Conservation (phyloP, 225 moss, liverwort and hornwort species). For the Rhytidiadelphus loreus region DNA sequence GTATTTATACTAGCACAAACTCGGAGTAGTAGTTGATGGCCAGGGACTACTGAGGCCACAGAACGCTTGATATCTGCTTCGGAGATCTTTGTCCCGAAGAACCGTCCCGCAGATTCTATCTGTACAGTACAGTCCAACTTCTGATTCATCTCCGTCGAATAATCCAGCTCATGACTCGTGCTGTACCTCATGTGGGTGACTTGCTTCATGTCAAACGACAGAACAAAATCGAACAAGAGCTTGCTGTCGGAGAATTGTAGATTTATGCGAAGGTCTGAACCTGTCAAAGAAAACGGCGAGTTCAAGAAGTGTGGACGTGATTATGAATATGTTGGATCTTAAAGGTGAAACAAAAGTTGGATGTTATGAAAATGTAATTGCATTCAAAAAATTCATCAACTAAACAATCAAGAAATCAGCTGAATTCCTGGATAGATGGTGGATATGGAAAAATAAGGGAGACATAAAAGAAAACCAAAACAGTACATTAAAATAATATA, state of each 20-base stretch:
- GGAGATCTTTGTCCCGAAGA: conserved; percentile 3
- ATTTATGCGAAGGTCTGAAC: conserved; percentile 4
- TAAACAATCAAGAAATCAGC: not conserved
- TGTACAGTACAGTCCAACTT: conserved; percentile 21
- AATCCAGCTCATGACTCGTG: not conserved
- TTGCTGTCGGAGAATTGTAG: conserved; percentile 32
- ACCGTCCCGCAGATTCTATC: conserved; percentile 20
- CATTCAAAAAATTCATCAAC: not conserved
- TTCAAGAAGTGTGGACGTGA: not conserved
- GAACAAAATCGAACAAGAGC: conserved; percentile 28
- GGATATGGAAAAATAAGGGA: not conserved
- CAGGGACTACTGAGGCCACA: conserved; percentile 12
- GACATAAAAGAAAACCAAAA: not conserved
- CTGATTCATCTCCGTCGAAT: not conserved
- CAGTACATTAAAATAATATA: not conserved
- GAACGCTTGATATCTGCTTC: conserved; percentile 15
- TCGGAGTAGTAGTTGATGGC: conserved; percentile 14
- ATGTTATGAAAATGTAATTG: not conserved
- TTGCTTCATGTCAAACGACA: conserved; percentile 22
- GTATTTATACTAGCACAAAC: conserved; percentile 12
- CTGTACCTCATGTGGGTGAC: conserved; percentile 1
- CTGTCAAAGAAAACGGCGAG: conserved; percentile 2
- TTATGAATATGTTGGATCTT: not conserved
- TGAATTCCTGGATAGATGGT: not conserved
- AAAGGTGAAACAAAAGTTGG: not conserved